A percentile compares a stretch with the other conserved stretches of the same genome.
Evolutionary conservation across 805 yeast genomes (phyloP).

Genomic region (Ogataea trehaloabstinens): DNA sequence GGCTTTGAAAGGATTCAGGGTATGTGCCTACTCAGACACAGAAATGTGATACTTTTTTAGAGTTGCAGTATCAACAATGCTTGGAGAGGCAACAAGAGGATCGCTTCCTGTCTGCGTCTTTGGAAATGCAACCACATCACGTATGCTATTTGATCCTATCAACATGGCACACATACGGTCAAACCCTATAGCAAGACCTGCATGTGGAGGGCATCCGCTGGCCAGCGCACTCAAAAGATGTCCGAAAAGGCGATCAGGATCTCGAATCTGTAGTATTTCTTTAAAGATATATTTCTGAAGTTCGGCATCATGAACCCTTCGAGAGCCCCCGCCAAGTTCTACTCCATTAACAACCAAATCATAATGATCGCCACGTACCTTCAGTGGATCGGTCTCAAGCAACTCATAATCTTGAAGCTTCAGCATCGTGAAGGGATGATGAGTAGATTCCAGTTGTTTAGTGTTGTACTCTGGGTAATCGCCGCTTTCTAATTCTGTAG

Average conservation of each 20-base stretch:
- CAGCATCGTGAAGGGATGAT: slow-evolving; percentile 98
- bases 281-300: slow-evolving; percentile 74
- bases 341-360: slow-evolving; percentile 93
- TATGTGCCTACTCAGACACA: too few species aligned
- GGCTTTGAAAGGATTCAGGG: too few species aligned
- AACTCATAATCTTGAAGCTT: slow-evolving; percentile 62
- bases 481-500: slow-evolving; percentile 43
- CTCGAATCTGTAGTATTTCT: slow-evolving; percentile 54
- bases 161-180: slow-evolving; percentile 93
- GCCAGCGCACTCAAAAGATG: slow-evolving; percentile 79
- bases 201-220: slow-evolving; percentile 98
- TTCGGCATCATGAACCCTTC: slow-evolving; percentile 85
- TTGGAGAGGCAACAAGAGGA: slow-evolving; percentile 84
- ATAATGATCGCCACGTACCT: slow-evolving; percentile 85
- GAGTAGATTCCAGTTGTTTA: slow-evolving; percentile 62
- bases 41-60: slow-evolving; percentile 55
- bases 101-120: slow-evolving; percentile 88
- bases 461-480: slow-evolving; percentile 64
- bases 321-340: slow-evolving; percentile 96
- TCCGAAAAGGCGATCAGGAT: slow-evolving; percentile 70
- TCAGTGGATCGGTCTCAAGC: slow-evolving; percentile 53
- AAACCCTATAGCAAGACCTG: slow-evolving; percentile 94
- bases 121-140: slow-evolving; percentile 96
- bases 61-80: slow-evolving; percentile 49
- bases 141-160: slow-evolving; percentile 68